Evolutionary conservation across 75 land plant genomes (phyloP), one percentile per base, ranked within the genome.

Genomic region (Cryptomeria japonica): DNA sequence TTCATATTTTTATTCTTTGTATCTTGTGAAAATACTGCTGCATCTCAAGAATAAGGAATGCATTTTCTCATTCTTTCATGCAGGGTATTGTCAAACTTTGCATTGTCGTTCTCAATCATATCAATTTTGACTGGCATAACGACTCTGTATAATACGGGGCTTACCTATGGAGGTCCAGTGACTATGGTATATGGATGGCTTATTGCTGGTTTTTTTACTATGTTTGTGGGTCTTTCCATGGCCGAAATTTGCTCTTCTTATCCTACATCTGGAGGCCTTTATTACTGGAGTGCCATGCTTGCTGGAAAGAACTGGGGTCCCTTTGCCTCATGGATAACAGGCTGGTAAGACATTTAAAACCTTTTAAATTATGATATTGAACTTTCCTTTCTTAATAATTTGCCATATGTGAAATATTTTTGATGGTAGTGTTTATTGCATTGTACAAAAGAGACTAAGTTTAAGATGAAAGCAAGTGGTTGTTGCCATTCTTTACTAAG

Each of bases 221-320:
- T 96, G 98, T 88, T 91, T 51, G 96, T 97, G 56, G 98, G 96
- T 34, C 85, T 93, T 39, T 89, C 98, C 15, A 96, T 97, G 99
- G 98, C 98, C 34, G 99, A 97, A 88, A 96, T 97, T 49, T 97
- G 99, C 88, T 97, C 99, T n/a, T 90, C 99, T 10, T 97, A 89
- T 61, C 99, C 99, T 18, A 97, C 99, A 5, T 96, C 99, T 36
- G 99, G 99, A 25, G 99, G 99, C 36, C 95, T 97, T 25, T 97
- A 97, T 87, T 97, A 92, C 85, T 97, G 99, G 99, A 97, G 99
- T 87, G 94, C 93, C 25, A 94, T 89, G 90, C 93, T 97, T 58
- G 93, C 96, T 28, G 99, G 99, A 47, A 90, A 88, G 0, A 53
- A 86, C 15, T 97, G 99, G 99, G 99, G 95, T 9, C 98, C 99